Evolutionary conservation across 2,329 filamentous ascomycete genomes (phyloP).

Genomic region (Fusarium protoensiforme): DNA sequence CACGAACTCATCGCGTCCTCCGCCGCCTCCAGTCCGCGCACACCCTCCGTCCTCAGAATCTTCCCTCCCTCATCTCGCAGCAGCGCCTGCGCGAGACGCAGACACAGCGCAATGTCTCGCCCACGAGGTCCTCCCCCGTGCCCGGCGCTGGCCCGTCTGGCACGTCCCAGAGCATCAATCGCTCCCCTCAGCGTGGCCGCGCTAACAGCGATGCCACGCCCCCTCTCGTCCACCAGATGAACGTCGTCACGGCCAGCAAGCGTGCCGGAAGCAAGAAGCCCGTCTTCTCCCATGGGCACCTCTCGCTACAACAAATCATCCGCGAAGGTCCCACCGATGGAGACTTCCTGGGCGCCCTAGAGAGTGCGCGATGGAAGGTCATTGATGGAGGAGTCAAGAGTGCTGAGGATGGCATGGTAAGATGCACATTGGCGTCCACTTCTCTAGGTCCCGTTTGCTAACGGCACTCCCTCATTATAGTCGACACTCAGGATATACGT

Average conservation of each 20-base stretch:
- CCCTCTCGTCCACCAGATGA: conserved; percentile 51
- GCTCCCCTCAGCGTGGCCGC: conserved; percentile 67
- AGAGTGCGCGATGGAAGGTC: conserved; percentile 78
- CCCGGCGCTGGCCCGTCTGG: conserved; percentile 10
- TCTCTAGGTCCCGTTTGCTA: not conserved
- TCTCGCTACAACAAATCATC: conserved; percentile 79
- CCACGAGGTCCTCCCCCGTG: conserved; percentile 39
- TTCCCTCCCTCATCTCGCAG: conserved; percentile 71
- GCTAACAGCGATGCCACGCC: conserved; percentile 78
- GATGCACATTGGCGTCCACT: not conserved
- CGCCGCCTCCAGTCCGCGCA: conserved; percentile 83
- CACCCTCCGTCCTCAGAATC: conserved; percentile 64
- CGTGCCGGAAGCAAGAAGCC: conserved; percentile 56
- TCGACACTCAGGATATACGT: conserved; percentile 94
- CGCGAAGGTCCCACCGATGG: conserved; percentile 82
- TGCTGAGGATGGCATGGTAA: conserved; percentile 84
- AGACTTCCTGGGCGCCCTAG: conserved; percentile 73
- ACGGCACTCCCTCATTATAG: conserved; percentile 55
- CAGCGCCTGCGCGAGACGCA: conserved; percentile 64
- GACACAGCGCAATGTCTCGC: conserved; percentile 51
- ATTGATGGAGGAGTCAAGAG: conserved; percentile 80
- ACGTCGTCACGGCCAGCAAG: conserved; percentile 49
- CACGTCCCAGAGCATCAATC: conserved; percentile 38
- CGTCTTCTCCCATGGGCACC: conserved; percentile 62
- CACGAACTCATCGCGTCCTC: conserved; percentile 73